Percentiles rank a stretch among this genome's conserved stretches.
These are phyloP conservation scores for Litsea cubeba DNA, from an alignment of 164 flowering plant species.

Conservation along the genomic window DNA sequence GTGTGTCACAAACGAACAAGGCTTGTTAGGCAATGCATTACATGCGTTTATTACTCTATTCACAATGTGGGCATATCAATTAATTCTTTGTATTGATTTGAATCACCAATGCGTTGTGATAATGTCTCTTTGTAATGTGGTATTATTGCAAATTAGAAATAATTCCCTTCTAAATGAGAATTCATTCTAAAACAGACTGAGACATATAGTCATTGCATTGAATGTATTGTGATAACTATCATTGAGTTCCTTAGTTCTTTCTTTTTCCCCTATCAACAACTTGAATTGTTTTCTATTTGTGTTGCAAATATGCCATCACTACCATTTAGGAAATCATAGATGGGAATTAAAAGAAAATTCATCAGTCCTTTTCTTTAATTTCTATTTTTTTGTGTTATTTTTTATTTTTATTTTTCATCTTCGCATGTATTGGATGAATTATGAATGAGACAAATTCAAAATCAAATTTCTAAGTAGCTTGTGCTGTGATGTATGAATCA, in stretches of 20 bases:
- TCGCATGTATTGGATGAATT: neutral
- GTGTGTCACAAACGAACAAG: neutral
- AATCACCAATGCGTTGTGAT: neutral
- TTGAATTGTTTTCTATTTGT: too few relatives aligned
- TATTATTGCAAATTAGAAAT: neutral
- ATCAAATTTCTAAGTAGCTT: neutral
- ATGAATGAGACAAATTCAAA: neutral
- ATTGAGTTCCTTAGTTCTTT: too few relatives aligned
- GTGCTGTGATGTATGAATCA: constrained; percentile 18
- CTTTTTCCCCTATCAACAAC: too few relatives aligned
- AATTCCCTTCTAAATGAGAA: neutral
- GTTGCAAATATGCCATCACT: too few relatives aligned
- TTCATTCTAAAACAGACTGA: neutral
- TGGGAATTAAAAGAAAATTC: neutral
- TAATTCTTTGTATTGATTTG: neutral
- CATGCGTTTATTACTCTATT: too few relatives aligned
- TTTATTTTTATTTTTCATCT: neutral
- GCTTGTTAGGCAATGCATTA: neutral
- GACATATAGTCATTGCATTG: neutral
- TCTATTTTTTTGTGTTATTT: neutral
- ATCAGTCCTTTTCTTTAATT: neutral
- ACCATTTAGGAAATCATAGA: too few relatives aligned
- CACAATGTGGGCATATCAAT: neutral
- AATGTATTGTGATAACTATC: too few relatives aligned
- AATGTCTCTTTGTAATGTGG: too few relatives aligned